A percentile compares a stretch with the other conserved stretches of the same genome.
These are phyloP conservation scores for Phytophthora nicotianae DNA, from an alignment of 352 stramenopile genomes.

Conservation along the genomic window DNA sequence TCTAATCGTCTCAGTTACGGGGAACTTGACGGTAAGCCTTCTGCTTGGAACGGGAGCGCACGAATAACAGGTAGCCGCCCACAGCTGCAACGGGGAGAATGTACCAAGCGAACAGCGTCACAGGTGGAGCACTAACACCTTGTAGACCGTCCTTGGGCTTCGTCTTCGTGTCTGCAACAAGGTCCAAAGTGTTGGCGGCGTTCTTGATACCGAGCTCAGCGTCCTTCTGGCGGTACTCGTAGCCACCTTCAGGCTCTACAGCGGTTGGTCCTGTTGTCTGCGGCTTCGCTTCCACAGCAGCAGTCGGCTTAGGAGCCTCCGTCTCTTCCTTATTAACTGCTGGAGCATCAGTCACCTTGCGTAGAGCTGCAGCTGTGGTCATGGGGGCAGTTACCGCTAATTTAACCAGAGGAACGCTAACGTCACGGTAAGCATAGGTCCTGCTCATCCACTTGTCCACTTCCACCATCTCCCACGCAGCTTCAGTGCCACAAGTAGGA, in stretches of 20 bases:
- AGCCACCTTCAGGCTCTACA: constrained; percentile 37
- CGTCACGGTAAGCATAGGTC: constrained; percentile 69
- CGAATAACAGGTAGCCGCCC: constrained; percentile 69
- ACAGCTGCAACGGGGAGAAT: constrained; percentile 70
- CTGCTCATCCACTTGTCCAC: constrained; percentile 79
- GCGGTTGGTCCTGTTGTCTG: constrained; percentile 14
- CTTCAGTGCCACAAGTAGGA: constrained; percentile 68
- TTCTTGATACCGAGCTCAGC: constrained; percentile 70
- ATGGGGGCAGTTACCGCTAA: constrained; percentile 26
- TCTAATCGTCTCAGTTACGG: constrained; percentile 36
- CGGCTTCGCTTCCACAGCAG: constrained; percentile 10
- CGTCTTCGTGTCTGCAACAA: constrained; percentile 41
- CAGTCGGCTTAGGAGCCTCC: constrained; percentile 14
- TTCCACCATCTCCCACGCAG: constrained; percentile 65
- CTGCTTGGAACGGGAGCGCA: constrained; percentile 51
- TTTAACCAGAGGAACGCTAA: constrained; percentile 43
- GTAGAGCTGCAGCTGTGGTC: constrained; percentile 24
- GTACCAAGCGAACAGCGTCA: constrained; percentile 85
- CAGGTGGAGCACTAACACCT: constrained; percentile 50
- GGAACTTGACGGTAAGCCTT: constrained; percentile 43
- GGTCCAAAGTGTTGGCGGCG: constrained; percentile 56
- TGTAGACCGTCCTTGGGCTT: constrained; percentile 54
- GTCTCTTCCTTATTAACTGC: constrained; percentile 1
- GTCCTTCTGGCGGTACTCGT: constrained; percentile 68
- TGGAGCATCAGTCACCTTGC: constrained; percentile 22